A percentile compares a stretch with the other conserved stretches of the same genome.
These are phyloP conservation scores for Trapa incisa DNA, from an alignment of 345 rosid species.

Conservation along the genomic window DNA sequence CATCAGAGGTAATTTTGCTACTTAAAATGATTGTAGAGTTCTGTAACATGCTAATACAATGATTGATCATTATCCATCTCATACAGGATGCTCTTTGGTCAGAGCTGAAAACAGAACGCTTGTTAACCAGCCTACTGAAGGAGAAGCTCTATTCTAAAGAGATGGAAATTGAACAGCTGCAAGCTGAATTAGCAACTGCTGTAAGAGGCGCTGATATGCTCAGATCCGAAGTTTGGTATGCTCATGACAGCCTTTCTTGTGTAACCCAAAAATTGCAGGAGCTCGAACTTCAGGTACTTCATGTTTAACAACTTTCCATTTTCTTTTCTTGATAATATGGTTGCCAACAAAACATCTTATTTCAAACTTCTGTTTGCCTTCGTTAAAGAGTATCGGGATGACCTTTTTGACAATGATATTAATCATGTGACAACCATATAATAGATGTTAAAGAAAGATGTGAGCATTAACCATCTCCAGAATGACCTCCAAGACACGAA, in stretches of 20 bases:
- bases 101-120: conserved; percentile 62
- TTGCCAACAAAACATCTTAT: too few species aligned
- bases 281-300: conserved; percentile 68
- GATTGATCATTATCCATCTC: conserved; percentile 9
- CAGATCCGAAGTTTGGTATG: conserved; percentile 51
- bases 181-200: conserved; percentile 74
- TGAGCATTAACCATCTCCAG: conserved; percentile 35
- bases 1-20: conserved; percentile 41
- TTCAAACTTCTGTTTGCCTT: not conserved
- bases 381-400: not conserved
- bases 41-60: not conserved
- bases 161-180: conserved; percentile 70
- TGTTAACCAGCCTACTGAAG: conserved; percentile 55
- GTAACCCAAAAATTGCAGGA: conserved; percentile 59
- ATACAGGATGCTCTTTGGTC: conserved; percentile 41
- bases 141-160: conserved; percentile 86
- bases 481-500: conserved; percentile 45
- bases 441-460: conserved; percentile 79
- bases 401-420: not conserved
- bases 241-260: conserved; percentile 58
- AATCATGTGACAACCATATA: not conserved
- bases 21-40: not conserved
- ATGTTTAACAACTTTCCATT: not conserved
- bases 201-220: conserved; percentile 76
- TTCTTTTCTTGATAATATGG: not conserved